Evolutionary conservation across 1,284 basidiomycete genomes (phyloP).

Genomic region (Stereum hirsutum): DNA sequence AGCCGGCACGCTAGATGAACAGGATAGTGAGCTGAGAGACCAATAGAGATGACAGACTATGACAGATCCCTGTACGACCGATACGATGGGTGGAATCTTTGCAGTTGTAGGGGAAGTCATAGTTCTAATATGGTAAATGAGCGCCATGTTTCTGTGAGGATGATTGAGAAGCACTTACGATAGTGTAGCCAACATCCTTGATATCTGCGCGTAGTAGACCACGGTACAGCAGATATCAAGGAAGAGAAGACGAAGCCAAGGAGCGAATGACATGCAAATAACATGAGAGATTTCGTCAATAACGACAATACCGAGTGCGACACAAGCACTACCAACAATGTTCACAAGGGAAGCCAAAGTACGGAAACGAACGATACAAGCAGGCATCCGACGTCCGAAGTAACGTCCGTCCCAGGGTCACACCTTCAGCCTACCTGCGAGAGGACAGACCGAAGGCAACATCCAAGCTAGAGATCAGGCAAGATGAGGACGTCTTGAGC

Average conservation of each 20-base stretch:
- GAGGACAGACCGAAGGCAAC: conserved; percentile 22
- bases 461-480: conserved; percentile 46
- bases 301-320: conserved; percentile 28
- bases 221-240: conserved; percentile 22
- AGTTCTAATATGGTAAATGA: too few relatives aligned
- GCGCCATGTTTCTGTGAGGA: conserved; percentile 40
- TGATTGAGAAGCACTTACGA: conserved; percentile 44
- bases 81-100: conserved; percentile 94
- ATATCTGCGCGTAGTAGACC: conserved; percentile 60
- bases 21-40: conserved; percentile 10
- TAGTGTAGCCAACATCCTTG: conserved; percentile 91
- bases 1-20: conserved; percentile 65
- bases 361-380: too few relatives aligned
- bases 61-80: conserved; percentile 80
- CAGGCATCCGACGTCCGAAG: too few relatives aligned
- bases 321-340: conserved; percentile 49
- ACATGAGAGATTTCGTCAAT: conserved; percentile 45
- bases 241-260: conserved; percentile 22
- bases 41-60: conserved; percentile 14
- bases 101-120: conserved; percentile 95
- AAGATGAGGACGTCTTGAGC: conserved; percentile 33
- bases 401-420: too few relatives aligned
- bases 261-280: conserved; percentile 15
- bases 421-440: conserved; percentile 23
- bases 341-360: conserved; percentile 22